Evolutionary conservation across 225 moss, liverwort and hornwort species (phyloP).

Genomic region (Asterella californica): DNA sequence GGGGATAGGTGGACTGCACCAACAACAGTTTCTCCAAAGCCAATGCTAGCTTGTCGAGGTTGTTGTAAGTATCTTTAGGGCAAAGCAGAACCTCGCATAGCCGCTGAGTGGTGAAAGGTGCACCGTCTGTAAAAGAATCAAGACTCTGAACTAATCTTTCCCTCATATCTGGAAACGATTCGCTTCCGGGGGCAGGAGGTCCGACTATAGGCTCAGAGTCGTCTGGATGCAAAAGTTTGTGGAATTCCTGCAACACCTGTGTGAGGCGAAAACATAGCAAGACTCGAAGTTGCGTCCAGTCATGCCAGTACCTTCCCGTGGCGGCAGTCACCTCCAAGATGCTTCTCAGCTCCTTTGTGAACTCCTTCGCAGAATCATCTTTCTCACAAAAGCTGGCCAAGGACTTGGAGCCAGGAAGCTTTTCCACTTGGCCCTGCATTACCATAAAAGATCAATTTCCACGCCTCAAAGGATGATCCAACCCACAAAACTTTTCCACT

Average conservation of each 20-base stretch:
- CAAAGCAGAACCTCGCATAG: slow-evolving; percentile 80
- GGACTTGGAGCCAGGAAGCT: slow-evolving; percentile 32
- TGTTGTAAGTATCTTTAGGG: slow-evolving; percentile 78
- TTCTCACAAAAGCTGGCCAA: slow-evolving; percentile 41
- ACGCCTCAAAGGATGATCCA: not conserved
- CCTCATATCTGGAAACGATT: slow-evolving; percentile 64
- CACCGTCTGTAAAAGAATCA: slow-evolving; percentile 67
- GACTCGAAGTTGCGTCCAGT: slow-evolving; percentile 49
- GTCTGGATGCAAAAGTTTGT: slow-evolving; percentile 25
- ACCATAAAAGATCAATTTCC: not conserved
- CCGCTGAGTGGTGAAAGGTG: slow-evolving; percentile 88
- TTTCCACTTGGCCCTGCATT: slow-evolving; percentile 37
- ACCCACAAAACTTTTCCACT: not conserved
- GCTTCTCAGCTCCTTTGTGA: slow-evolving; percentile 52
- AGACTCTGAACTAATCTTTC: slow-evolving; percentile 69
- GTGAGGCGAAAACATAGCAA: slow-evolving; percentile 66
- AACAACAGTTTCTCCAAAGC: slow-evolving; percentile 90
- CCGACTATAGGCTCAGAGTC: slow-evolving; percentile 55
- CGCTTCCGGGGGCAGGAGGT: slow-evolving; percentile 60
- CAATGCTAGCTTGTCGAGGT: slow-evolving; percentile 85
- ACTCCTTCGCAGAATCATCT: slow-evolving; percentile 58
- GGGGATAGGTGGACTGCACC: slow-evolving; percentile 72
- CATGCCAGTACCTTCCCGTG: slow-evolving; percentile 77
- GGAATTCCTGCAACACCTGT: slow-evolving; percentile 78
- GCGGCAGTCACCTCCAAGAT: slow-evolving; percentile 67